A percentile compares a stretch with the other conserved stretches of the same genome.
phyloP scores from a whole-genome alignment of 2,329 filamentous ascomycete species.

The Aspergillus versicolor region DNA sequence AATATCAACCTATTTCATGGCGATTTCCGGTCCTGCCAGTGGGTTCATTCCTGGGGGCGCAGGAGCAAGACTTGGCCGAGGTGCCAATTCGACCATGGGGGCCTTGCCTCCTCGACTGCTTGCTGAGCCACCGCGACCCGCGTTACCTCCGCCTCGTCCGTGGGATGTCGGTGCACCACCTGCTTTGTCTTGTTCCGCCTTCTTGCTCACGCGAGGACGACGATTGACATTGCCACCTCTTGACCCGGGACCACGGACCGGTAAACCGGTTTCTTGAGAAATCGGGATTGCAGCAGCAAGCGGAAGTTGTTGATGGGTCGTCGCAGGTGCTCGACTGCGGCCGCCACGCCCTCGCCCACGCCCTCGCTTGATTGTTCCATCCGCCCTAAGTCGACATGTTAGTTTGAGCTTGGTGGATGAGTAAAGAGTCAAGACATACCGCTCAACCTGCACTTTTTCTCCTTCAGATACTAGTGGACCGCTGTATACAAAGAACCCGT shows the following conservation, averaged over 20 bases:
- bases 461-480: slow-evolving; percentile 85
- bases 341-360: slow-evolving; percentile 56
- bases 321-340: slow-evolving; percentile 56
- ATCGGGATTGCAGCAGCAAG: slow-evolving; percentile 80
- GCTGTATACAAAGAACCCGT: slow-evolving; percentile 97
- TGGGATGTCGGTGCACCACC: slow-evolving; percentile 48
- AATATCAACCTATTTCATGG: slow-evolving; percentile 26
- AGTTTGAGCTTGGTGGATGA: slow-evolving; percentile 9
- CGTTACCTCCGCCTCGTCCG: slow-evolving; percentile 28
- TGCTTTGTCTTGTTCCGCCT: slow-evolving; percentile 77
- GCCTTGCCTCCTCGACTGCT: slow-evolving; percentile 30
- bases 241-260: slow-evolving; percentile 68
- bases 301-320: slow-evolving; percentile 70
- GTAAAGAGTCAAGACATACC: slow-evolving; percentile 44
- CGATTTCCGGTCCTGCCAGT: slow-evolving; percentile 25
- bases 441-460: slow-evolving; percentile 69
- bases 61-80: slow-evolving; percentile 26
- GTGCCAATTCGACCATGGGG: slow-evolving; percentile 31
- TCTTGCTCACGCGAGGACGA: slow-evolving; percentile 83
- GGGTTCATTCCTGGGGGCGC: slow-evolving; percentile 23
- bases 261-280: slow-evolving; percentile 83
- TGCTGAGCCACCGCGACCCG: slow-evolving; percentile 27
- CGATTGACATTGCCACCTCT: slow-evolving; percentile 71
- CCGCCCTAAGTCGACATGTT: slow-evolving; percentile 53
- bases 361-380: slow-evolving; percentile 67